These are phyloP conservation scores for Cercospora sp. DNA, from an alignment of 2,329 filamentous ascomycete species.

Conservation along the genomic window DNA sequence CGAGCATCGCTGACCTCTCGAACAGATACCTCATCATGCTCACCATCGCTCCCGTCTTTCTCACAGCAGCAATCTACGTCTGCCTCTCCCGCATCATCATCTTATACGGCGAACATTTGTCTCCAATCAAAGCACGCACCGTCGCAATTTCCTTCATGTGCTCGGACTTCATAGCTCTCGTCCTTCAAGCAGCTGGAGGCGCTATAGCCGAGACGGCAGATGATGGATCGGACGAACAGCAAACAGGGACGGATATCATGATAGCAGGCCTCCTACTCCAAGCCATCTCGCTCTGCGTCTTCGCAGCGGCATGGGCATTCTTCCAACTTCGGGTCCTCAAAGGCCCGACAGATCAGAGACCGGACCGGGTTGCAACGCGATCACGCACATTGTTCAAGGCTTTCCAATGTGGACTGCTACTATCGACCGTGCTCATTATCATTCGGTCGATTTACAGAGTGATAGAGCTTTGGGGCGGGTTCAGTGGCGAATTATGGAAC, in stretches of 20 bases:
- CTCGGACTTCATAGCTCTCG: slow-evolving; percentile 57
- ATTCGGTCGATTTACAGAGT: slow-evolving; percentile 66
- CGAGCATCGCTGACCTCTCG: not conserved
- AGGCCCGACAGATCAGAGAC: slow-evolving; percentile 24
- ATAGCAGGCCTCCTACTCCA: slow-evolving; percentile 60
- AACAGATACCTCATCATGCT: slow-evolving; percentile 58
- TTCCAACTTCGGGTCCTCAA: slow-evolving; percentile 29
- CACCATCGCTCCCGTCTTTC: slow-evolving; percentile 60
- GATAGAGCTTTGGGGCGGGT: slow-evolving; percentile 65
- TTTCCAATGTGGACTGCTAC: slow-evolving; percentile 56
- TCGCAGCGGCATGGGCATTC: slow-evolving; percentile 44
- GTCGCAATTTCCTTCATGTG: slow-evolving; percentile 58
- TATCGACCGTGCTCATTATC: slow-evolving; percentile 62
- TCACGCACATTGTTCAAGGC: slow-evolving; percentile 51
- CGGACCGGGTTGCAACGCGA: slow-evolving; percentile 40
- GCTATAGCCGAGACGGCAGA: slow-evolving; percentile 56
- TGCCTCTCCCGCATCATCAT: slow-evolving; percentile 59
- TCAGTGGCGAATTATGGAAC: slow-evolving; percentile 58
- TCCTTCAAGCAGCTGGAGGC: slow-evolving; percentile 60
- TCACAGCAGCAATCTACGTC: slow-evolving; percentile 58
- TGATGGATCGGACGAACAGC: slow-evolving; percentile 39
- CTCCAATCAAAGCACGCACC: slow-evolving; percentile 33
- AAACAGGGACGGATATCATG: slow-evolving; percentile 57
- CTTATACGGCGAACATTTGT: slow-evolving; percentile 50
- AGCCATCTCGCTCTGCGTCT: slow-evolving; percentile 53